Conservation (phyloP, 1,284 basidiomycete species). For the Cystobasidium pallidum region DNA sequence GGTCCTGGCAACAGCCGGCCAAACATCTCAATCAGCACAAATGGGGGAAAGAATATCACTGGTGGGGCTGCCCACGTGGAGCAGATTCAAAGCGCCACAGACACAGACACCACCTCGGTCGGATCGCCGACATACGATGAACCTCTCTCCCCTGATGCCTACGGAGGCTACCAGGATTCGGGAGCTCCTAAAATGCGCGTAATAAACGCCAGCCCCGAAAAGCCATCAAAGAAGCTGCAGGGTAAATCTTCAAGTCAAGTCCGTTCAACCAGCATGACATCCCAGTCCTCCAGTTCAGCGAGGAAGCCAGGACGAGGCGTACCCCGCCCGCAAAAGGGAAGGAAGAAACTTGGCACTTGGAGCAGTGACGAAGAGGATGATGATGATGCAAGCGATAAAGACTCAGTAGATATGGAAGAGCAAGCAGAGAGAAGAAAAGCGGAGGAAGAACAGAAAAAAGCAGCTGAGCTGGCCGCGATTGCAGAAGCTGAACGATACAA, state of each 20-base stretch:
- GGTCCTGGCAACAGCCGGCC: constrained; percentile 5
- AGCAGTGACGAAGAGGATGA: constrained; percentile 44
- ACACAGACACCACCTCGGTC: neutral
- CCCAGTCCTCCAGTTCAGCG: neutral
- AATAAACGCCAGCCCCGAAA: constrained; percentile 13
- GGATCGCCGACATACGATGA: constrained; percentile 27
- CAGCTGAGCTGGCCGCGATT: constrained; percentile 49
- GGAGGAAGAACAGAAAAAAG: constrained; percentile 20
- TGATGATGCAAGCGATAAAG: constrained; percentile 38
- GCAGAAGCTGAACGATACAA: constrained; percentile 37
- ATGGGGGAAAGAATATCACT: neutral
- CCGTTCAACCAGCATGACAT: constrained; percentile 5
- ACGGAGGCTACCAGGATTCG: constrained; percentile 24
- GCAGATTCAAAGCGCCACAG: neutral
- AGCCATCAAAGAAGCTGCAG: constrained; percentile 3
- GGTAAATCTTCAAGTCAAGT: neutral
- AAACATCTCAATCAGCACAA: constrained; percentile 26
- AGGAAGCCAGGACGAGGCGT: constrained; percentile 37
- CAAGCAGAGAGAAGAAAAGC: constrained; percentile 24
- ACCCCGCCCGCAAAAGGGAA: constrained; percentile 7
- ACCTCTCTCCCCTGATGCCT: constrained; percentile 36
- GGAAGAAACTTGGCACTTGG: constrained; percentile 34
- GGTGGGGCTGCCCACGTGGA: neutral
- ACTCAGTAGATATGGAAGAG: constrained; percentile 35
- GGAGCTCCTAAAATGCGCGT: constrained; percentile 25